These are phyloP conservation scores for Suillus tomentosus DNA, from an alignment of 768 basidiomycete species.

Conservation along the genomic window DNA sequence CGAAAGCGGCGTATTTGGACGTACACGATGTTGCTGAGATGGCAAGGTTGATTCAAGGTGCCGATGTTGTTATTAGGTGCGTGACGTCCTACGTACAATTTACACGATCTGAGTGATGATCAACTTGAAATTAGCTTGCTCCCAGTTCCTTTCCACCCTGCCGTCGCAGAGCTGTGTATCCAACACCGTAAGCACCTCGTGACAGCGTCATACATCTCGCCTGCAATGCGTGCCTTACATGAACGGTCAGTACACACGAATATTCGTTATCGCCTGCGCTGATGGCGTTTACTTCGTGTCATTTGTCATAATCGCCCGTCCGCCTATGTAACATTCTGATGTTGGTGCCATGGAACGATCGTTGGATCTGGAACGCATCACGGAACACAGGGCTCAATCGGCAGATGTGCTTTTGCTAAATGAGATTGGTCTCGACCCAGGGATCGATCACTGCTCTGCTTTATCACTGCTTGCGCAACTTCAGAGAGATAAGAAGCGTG, in stretches of 20 bases:
- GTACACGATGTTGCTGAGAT: slow-evolving; percentile 52
- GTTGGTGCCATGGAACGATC: not conserved
- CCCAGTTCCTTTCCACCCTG: slow-evolving; percentile 72
- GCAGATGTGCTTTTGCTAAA: slow-evolving; percentile 77
- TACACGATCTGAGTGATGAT: not conserved
- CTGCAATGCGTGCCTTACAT: slow-evolving; percentile 70
- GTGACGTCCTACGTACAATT: slow-evolving; percentile 17
- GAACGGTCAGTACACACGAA: slow-evolving; percentile 47
- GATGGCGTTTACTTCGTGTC: not conserved
- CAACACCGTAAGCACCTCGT: slow-evolving; percentile 71
- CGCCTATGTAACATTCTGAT: not conserved
- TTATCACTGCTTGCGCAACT: slow-evolving; percentile 64
- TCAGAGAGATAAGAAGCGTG: slow-evolving; percentile 49
- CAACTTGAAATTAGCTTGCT: slow-evolving; percentile 57
- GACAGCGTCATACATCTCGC: slow-evolving; percentile 89
- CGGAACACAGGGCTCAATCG: slow-evolving; percentile 50
- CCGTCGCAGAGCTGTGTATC: slow-evolving; percentile 75
- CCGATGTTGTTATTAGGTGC: slow-evolving; percentile 87
- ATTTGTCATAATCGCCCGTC: not conserved
- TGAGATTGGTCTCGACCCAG: slow-evolving; percentile 90
- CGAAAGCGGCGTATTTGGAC: slow-evolving; percentile 59
- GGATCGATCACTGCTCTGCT: slow-evolving; percentile 88
- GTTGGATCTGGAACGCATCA: not conserved
- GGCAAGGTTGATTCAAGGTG: slow-evolving; percentile 51
- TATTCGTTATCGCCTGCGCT: not conserved